A percentile compares a stretch with the other conserved stretches of the same genome.
Evolutionary conservation across 1,284 basidiomycete species (phyloP).

Genomic region (Rhodotorula sp.): DNA sequence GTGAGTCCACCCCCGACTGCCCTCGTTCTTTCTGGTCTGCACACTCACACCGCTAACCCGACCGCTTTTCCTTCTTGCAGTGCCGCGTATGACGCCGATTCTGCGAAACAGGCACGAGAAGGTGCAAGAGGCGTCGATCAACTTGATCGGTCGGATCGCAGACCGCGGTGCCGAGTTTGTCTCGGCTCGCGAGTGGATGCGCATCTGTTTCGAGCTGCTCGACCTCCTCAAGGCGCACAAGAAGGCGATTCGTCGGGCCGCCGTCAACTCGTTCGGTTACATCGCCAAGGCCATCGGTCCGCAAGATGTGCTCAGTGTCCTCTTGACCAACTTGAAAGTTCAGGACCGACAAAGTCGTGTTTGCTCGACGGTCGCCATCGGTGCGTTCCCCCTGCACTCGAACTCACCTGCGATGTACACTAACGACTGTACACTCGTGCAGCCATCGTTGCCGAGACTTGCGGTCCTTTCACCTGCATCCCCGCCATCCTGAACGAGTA

Average conservation of each 20-base stretch:
- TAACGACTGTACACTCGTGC: background rate
- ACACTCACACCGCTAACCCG: background rate
- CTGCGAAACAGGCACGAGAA: constrained; percentile 98
- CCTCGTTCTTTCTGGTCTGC: background rate
- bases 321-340: constrained; percentile 93
- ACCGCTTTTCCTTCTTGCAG: constrained; percentile 52
- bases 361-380: constrained; percentile 97
- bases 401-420: background rate
- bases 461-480: constrained; percentile 98
- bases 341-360: constrained; percentile 99
- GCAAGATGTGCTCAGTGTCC: constrained; percentile 93
- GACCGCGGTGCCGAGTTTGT: constrained; percentile 99
- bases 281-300: constrained; percentile 99
- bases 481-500: constrained; percentile 99
- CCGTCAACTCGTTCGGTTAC: constrained; percentile 99
- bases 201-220: constrained; percentile 97
- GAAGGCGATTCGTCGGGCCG: constrained; percentile 96
- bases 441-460: constrained; percentile 92
- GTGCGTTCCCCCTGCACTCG: constrained; percentile 41
- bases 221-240: constrained; percentile 98
- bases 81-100: constrained; percentile 99
- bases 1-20: constrained; percentile 56
- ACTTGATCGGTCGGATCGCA: constrained; percentile 97
- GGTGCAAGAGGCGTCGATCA: constrained; percentile 99
- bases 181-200: constrained; percentile 99